Percentiles rank a stretch among this genome's conserved stretches.
Evolutionary conservation across 1,284 basidiomycete species (phyloP).

Genomic region (Ceratobasidium sp.): DNA sequence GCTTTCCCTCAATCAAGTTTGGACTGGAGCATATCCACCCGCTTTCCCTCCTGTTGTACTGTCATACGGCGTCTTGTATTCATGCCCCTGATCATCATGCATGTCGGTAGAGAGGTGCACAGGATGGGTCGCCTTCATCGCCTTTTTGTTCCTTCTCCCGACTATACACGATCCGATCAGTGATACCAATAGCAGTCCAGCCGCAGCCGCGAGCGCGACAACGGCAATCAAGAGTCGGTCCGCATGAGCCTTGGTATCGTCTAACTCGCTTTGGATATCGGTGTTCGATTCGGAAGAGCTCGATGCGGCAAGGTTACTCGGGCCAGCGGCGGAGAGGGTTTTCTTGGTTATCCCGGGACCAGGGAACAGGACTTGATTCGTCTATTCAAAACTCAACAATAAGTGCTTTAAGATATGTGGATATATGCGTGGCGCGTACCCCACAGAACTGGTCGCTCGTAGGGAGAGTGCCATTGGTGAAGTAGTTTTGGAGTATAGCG

Average conservation of each 20-base stretch:
- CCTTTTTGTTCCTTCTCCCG: neutral
- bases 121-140: no score
- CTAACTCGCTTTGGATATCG: neutral
- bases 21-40: conserved; percentile 9
- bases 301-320: neutral
- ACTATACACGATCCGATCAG: neutral
- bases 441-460: conserved; percentile 9
- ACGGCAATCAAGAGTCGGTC: conserved; percentile 14
- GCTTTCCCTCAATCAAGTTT: neutral
- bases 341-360: conserved; percentile 8
- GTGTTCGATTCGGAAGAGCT: neutral
- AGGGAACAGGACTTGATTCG: conserved; percentile 19
- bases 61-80: neutral
- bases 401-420: neutral
- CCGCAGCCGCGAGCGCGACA: conserved; percentile 5
- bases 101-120: neutral
- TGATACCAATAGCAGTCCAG: neutral
- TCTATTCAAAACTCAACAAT: neutral
- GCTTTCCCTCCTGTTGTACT: neutral
- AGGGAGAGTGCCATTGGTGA: conserved; percentile 4
- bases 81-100: neutral
- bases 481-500: conserved; percentile 4
- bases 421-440: neutral
- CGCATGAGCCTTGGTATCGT: neutral
- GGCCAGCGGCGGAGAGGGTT: neutral